Evolutionary conservation across 1,139 yeast species (phyloP).

Genomic region (Waltiozyma sp.): DNA sequence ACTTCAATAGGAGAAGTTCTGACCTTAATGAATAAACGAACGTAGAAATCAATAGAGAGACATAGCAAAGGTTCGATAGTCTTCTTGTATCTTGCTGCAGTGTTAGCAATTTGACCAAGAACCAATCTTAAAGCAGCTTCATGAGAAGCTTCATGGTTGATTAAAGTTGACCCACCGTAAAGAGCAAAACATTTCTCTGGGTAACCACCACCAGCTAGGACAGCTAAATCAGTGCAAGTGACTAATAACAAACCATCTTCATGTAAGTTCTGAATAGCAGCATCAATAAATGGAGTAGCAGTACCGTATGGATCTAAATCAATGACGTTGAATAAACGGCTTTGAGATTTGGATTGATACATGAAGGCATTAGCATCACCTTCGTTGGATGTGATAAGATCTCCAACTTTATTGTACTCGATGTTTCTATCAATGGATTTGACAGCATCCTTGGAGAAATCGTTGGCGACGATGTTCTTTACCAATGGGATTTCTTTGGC

Average conservation of each 20-base stretch:
- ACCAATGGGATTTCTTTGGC: constrained; percentile 81
- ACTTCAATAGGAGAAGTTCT: constrained; percentile 70
- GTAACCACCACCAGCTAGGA: constrained; percentile 88
- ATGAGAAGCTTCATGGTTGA: constrained; percentile 64
- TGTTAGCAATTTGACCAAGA: constrained; percentile 58
- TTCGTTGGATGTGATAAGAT: constrained; percentile 49
- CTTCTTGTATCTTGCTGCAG: constrained; percentile 86
- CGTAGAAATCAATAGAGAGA: constrained; percentile 84
- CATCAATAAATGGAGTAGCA: constrained; percentile 88
- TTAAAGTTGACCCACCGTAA: constrained; percentile 85
- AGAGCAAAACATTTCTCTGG: constrained; percentile 94
- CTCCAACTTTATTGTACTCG: constrained; percentile 47
- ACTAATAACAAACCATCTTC: constrained; percentile 80
- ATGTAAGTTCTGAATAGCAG: constrained; percentile 70
- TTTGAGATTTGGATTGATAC: constrained; percentile 39
- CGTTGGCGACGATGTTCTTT: constrained; percentile 73
- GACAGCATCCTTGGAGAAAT: constrained; percentile 80
- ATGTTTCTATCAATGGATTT: constrained; percentile 64
- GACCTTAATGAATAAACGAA: constrained; percentile 72
- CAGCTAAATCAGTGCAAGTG: constrained; percentile 95
- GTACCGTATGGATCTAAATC: constrained; percentile 98
- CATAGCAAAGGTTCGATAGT: constrained; percentile 78
- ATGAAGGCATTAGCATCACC: constrained; percentile 86
- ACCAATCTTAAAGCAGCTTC: constrained; percentile 88
- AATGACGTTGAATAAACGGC: constrained; percentile 58